Percentiles rank a stretch among this genome's conserved stretches.
Conservation (phyloP, 768 basidiomycete genomes). For the Leccinum boreale region DNA sequence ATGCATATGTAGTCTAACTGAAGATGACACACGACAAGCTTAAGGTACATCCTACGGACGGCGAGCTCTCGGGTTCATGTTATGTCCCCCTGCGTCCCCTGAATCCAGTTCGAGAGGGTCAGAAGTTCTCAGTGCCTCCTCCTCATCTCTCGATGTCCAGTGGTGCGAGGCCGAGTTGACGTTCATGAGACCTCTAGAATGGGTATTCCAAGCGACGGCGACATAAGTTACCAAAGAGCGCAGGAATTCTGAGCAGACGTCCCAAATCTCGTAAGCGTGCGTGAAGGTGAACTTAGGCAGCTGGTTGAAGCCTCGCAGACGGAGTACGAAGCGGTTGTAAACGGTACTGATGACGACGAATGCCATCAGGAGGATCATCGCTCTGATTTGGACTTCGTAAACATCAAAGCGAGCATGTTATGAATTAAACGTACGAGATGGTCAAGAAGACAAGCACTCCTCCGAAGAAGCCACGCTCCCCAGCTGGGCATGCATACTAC, state of each 20-base stretch:
- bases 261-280: slow-evolving; percentile 24
- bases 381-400: slow-evolving; percentile 35
- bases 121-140: slow-evolving; percentile 21
- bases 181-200: slow-evolving; percentile 10
- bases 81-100: background rate
- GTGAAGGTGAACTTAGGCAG: slow-evolving; percentile 56
- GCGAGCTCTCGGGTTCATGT: background rate
- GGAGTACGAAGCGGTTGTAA: slow-evolving; percentile 77
- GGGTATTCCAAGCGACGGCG: slow-evolving; percentile 14
- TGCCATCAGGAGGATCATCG: slow-evolving; percentile 52
- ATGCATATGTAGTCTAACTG: background rate
- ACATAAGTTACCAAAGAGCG: slow-evolving; percentile 10
- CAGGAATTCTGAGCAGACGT: slow-evolving; percentile 19
- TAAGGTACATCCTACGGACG: slow-evolving; percentile 13
- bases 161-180: slow-evolving; percentile 28
- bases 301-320: slow-evolving; percentile 67
- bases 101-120: slow-evolving; percentile 22
- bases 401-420: background rate
- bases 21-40: background rate
- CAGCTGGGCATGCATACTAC: slow-evolving; percentile 72
- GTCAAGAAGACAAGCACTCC: slow-evolving; percentile 55
- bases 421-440: slow-evolving; percentile 49
- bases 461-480: slow-evolving; percentile 48
- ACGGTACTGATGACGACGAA: slow-evolving; percentile 69
- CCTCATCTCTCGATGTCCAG: slow-evolving; percentile 32